Evolutionary conservation across 176 grass and related monocot species (phyloP).

Genomic region (Areca catechu): DNA sequence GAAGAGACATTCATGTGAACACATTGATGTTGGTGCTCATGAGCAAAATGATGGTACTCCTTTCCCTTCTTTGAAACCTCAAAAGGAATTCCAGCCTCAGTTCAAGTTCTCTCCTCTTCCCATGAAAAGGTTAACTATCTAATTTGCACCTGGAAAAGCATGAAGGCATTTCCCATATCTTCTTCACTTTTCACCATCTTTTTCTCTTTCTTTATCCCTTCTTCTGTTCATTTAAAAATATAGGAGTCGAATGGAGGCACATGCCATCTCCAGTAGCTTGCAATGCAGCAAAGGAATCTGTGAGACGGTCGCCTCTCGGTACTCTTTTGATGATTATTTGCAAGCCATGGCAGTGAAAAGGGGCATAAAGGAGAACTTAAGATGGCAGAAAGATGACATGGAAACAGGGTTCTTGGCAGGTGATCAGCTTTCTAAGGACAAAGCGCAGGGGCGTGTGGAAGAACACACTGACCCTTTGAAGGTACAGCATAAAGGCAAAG

Average conservation of each 20-base stretch:
- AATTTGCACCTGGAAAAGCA: constrained; percentile 17
- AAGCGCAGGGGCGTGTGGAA: constrained; percentile 35
- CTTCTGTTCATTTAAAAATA: constrained; percentile 6
- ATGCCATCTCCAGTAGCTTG: constrained; percentile 35
- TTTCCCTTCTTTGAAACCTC: constrained; percentile 27
- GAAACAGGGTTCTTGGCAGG: constrained; percentile 3
- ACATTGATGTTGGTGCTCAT: constrained; percentile 34
- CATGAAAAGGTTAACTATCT: constrained; percentile 72
- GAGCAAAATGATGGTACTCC: constrained; percentile 41
- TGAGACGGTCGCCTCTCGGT: constrained; percentile 40
- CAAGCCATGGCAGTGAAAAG: constrained; percentile 45
- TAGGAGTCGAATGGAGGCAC: constrained; percentile 50
- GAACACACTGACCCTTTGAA: constrained; percentile 68
- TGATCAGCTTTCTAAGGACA: constrained; percentile 36
- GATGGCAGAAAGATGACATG: constrained; percentile 48
- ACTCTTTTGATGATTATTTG: constrained; percentile 75
- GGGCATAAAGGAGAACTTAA: constrained; percentile 62
- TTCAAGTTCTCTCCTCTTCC: constrained; percentile 23
- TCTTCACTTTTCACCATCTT: background rate
- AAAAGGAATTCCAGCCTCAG: constrained; percentile 50
- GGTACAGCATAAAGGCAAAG: constrained; percentile 41
- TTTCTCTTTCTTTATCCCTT: background rate
- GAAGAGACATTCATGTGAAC: constrained; percentile 46
- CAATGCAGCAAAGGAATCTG: constrained; percentile 52
- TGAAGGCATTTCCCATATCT: constrained; percentile 18